Base-by-base conservation (phyloP, 768 basidiomycete genomes). In the Gloeostereum incarnatum region DNA sequence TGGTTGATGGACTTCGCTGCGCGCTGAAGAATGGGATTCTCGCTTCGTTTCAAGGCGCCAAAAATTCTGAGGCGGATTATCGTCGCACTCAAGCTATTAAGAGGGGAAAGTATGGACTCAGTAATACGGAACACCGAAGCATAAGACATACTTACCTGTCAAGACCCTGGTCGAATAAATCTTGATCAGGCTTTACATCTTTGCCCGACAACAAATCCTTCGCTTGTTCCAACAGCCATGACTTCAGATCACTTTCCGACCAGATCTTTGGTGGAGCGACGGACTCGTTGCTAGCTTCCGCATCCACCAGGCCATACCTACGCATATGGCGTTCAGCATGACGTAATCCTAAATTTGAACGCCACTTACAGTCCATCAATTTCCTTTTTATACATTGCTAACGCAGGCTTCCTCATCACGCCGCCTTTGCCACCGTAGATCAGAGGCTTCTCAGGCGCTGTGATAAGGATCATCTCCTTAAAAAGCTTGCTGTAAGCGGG, bases 401-500 rank as follows among this genome's bases (percentile, higher is more conserved):
- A 37, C 0, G 67, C 63, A 3, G 62, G 61, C 42, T 69, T 68
- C 37, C 66, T 60, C 34, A 60, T 61, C 6, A 71, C 58, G 0
- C 70, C 73, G 1, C 69, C 69, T 47, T 77, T 78, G 1, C 59
- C 63, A 4, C 67, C 54, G 17, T 66, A 65, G 16, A 62, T 50
- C 38, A 76, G 56, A 1, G 68, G 71, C 18, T 61, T 62, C 11
- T 50, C 48, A 4, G 53, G 50, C 5, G 42, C 38, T 0, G 69
- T 55, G 11, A 73, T 57, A 27, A 75, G 34, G 27, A 76, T 65
- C 62, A 75, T 65, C 45, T 77, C 68, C 38, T 69, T 69, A 52
- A 72, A 72, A 5, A 73, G 59, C n/a, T 61, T 56, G 39, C 65
- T 67, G 40, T 63, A 69, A 2, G 55, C 42, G 0, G 73, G 71